These are phyloP conservation scores for Aureobasidium sp. DNA, from an alignment of 2,329 filamentous ascomycete species.

Conservation along the genomic window DNA sequence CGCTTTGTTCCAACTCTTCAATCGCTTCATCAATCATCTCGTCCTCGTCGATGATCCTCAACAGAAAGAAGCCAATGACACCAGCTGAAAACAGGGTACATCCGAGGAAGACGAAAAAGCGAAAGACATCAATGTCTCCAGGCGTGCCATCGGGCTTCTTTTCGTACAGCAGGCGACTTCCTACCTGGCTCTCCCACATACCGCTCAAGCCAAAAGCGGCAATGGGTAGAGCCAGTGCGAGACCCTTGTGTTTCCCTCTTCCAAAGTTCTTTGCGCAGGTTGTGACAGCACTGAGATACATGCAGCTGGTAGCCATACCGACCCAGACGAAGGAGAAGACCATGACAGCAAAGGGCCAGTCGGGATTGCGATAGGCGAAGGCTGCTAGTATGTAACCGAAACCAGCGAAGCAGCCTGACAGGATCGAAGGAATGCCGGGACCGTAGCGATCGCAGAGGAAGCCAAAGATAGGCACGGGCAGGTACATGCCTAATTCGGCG, in stretches of 20 bases:
- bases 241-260: conserved; percentile 72
- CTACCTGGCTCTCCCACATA: conserved; percentile 91
- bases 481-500: conserved; percentile 80
- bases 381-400: conserved; percentile 77
- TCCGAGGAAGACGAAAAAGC: conserved; percentile 80
- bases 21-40: conserved; percentile 84
- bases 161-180: conserved; percentile 68
- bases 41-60: conserved; percentile 75
- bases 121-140: conserved; percentile 63
- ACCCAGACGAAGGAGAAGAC: conserved; percentile 74
- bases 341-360: conserved; percentile 74
- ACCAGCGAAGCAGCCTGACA: conserved; percentile 67
- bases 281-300: conserved; percentile 87
- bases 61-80: conserved; percentile 60
- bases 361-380: conserved; percentile 57
- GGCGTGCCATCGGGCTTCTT: conserved; percentile 50
- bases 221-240: conserved; percentile 85
- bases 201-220: conserved; percentile 87
- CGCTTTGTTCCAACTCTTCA: conserved; percentile 83
- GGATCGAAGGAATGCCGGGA: conserved; percentile 64
- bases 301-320: conserved; percentile 73
- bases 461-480: conserved; percentile 82
- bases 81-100: conserved; percentile 63
- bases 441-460: conserved; percentile 87
- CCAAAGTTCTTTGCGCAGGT: conserved; percentile 99